A percentile compares a stretch with the other conserved stretches of the same genome.
Evolutionary conservation across 2,329 filamentous ascomycete genomes (phyloP).

Genomic region (Stagonosporopsis tanaceti): DNA sequence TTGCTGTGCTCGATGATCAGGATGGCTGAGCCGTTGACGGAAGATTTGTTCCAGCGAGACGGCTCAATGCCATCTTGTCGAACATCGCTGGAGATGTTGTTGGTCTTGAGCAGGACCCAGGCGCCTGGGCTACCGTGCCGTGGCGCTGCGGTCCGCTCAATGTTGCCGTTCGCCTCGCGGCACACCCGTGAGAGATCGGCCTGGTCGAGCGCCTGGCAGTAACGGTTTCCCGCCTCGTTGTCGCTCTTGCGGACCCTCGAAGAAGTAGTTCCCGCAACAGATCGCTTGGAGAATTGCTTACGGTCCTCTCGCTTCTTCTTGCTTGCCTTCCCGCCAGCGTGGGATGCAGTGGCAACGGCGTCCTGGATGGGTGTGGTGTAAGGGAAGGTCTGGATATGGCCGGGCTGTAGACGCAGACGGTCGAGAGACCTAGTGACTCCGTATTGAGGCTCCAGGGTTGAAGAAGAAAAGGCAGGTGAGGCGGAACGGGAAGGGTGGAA

Average conservation of each 20-base stretch:
- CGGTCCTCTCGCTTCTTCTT: slow-evolving; percentile 23
- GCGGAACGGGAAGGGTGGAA: slow-evolving; percentile 20
- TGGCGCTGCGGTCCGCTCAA: slow-evolving; percentile 19
- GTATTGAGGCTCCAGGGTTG: slow-evolving; percentile 9
- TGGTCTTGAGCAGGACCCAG: slow-evolving; percentile 29
- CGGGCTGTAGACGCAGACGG: slow-evolving; percentile 12
- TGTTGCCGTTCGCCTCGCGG: slow-evolving; percentile 18
- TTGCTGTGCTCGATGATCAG: slow-evolving; percentile 18
- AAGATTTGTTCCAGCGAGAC: slow-evolving; percentile 25
- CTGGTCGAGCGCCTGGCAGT: slow-evolving; percentile 13
- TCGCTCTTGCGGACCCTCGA: slow-evolving; percentile 18
- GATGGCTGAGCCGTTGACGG: slow-evolving; percentile 18
- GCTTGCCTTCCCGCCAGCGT: slow-evolving; percentile 17
- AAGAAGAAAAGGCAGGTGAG: slow-evolving; percentile 15
- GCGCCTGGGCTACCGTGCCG: slow-evolving; percentile 14
- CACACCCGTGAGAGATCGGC: slow-evolving; percentile 8
- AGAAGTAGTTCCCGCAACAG: not conserved
- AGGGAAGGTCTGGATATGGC: slow-evolving; percentile 11
- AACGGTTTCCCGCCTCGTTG: slow-evolving; percentile 21
- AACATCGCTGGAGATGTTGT: slow-evolving; percentile 32
- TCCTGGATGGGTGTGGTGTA: slow-evolving; percentile 5
- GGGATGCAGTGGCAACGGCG: not conserved
- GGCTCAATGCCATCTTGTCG: slow-evolving; percentile 18
- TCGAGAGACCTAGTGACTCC: slow-evolving; percentile 2
- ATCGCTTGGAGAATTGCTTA: slow-evolving; percentile 17